These are phyloP conservation scores for Termitomyces sp. DNA, from an alignment of 768 basidiomycete species.

Conservation along the genomic window DNA sequence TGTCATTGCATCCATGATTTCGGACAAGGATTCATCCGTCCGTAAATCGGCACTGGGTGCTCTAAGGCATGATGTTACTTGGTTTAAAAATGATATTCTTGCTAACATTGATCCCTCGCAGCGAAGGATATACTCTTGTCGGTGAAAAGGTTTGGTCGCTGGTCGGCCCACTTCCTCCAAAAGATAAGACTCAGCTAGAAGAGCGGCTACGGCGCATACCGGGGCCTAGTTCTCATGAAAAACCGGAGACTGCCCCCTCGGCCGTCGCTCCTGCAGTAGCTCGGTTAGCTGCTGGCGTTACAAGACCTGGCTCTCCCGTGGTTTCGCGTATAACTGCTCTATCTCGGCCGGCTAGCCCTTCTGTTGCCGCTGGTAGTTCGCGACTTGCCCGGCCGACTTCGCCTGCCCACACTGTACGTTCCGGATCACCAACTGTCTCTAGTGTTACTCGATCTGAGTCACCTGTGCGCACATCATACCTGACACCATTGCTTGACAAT, in stretches of 20 bases:
- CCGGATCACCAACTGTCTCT: slow-evolving; percentile 42
- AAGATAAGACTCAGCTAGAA: slow-evolving; percentile 91
- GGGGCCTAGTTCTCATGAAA: slow-evolving; percentile 55
- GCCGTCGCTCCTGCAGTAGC: slow-evolving; percentile 39
- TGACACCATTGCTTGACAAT: slow-evolving; percentile 23
- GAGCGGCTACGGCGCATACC: slow-evolving; percentile 84
- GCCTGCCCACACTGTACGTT: slow-evolving; percentile 38
- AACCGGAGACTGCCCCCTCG: slow-evolving; percentile 25
- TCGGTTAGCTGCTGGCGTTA: slow-evolving; percentile 47
- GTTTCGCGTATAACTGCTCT: slow-evolving; percentile 17
- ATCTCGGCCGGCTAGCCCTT: slow-evolving; percentile 29
- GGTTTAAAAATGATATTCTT: background rate
- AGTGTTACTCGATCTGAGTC: slow-evolving; percentile 39
- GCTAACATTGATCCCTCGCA: slow-evolving; percentile 28
- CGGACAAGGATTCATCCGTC: slow-evolving; percentile 87
- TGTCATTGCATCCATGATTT: slow-evolving; percentile 71
- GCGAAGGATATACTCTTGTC: slow-evolving; percentile 78
- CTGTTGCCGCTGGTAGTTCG: slow-evolving; percentile 26
- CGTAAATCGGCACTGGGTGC: slow-evolving; percentile 83
- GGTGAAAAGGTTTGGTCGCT: slow-evolving; percentile 86
- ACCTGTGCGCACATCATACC: slow-evolving; percentile 36
- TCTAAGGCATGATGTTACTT: slow-evolving; percentile 56
- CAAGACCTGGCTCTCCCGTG: slow-evolving; percentile 41
- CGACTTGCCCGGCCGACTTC: slow-evolving; percentile 47
- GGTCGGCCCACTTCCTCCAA: slow-evolving; percentile 73